Base-by-base conservation (phyloP, 805 yeast species). In the Komagataella populi region DNA sequence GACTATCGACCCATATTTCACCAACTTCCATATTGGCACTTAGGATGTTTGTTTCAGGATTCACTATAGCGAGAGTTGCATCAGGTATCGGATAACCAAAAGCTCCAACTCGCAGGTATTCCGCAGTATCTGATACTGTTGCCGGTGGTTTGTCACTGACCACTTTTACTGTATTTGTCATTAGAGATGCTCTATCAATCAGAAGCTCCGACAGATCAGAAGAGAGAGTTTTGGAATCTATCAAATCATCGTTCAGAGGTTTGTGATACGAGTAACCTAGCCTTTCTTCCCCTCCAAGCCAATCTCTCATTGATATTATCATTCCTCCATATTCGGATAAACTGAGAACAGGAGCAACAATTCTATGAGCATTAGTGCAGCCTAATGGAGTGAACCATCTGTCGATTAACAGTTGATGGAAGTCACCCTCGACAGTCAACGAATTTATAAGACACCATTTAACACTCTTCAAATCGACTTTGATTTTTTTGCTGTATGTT, bases 1-100 rank as follows among this genome's bases (percentile, higher is more conserved):
- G 91, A 46, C 95, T 84, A 59, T 90, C 96, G n/a, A 93, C 86
- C 98, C 98, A 93, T 39, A 93, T 83, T 64, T 93, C 99, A 23
- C 99, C 99, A 14, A 93, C 87, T 55, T 84, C 87, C 60, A 86
- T 78, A 48, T 76, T 83, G 2, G 81, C 80, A 4, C 87, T 85
- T 16, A 93, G 68, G 2, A 82, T 70, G 44, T 83, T 76, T 53
- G 91, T 87, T 54, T 93, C 98, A 0, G 98, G 98, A 62, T 95
- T 89, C 0, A 93, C 98, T 24, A 93, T 79, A 0, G 97, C 97
- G 36, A 91, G 64, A 0, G 95, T 87, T 0, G 97, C 91, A 68
- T 91, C 96, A 0, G 97, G 96, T 1, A 93, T 65, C 1, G 99
- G 98, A 60, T 75, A 88, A 0, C 99, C 99, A 72, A 91, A 93